A percentile compares a stretch with the other conserved stretches of the same genome.
phyloP scores from a whole-genome alignment of 1,284 basidiomycete species.

The Cryptococcus sp. region DNA sequence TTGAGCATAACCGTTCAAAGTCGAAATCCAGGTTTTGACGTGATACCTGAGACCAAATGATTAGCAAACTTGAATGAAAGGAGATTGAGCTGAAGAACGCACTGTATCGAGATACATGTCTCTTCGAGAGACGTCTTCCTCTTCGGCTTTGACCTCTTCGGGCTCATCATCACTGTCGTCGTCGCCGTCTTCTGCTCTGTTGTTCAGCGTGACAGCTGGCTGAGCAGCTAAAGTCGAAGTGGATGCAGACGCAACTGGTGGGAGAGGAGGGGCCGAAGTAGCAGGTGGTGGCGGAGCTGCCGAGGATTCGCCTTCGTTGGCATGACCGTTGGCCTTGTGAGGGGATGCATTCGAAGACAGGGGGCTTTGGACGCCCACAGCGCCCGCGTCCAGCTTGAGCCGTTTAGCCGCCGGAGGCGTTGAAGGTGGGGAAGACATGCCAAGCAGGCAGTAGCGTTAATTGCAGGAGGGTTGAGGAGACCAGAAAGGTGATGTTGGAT shows the following conservation, averaged over 20 bases:
- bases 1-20: conserved; percentile 98
- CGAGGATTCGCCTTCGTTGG: conserved; percentile 10
- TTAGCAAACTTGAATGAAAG: conserved; percentile 1
- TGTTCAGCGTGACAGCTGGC: too few species aligned
- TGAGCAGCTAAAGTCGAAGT: conserved; percentile 9
- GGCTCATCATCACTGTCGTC: conserved; percentile 56
- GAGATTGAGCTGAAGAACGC: conserved; percentile 41
- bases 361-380: conserved; percentile 8
- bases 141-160: conserved; percentile 34
- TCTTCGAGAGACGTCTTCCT: conserved; percentile 62
- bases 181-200: conserved; percentile 12
- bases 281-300: conserved; percentile 11
- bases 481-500: too few species aligned
- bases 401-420: conserved; percentile 44
- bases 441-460: neutral
- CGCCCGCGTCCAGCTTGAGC: conserved; percentile 15
- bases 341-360: conserved; percentile 14
- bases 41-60: conserved; percentile 65
- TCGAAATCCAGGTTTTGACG: conserved; percentile 92
- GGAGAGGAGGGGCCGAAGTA: conserved; percentile 17
- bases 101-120: conserved; percentile 97
- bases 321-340: conserved; percentile 20
- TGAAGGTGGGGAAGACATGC: conserved; percentile 26
- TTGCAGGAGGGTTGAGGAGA: neutral
- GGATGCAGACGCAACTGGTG: conserved; percentile 11